Conservation (phyloP, 2,329 filamentous ascomycete species). For the Xylariaceae sp. region DNA sequence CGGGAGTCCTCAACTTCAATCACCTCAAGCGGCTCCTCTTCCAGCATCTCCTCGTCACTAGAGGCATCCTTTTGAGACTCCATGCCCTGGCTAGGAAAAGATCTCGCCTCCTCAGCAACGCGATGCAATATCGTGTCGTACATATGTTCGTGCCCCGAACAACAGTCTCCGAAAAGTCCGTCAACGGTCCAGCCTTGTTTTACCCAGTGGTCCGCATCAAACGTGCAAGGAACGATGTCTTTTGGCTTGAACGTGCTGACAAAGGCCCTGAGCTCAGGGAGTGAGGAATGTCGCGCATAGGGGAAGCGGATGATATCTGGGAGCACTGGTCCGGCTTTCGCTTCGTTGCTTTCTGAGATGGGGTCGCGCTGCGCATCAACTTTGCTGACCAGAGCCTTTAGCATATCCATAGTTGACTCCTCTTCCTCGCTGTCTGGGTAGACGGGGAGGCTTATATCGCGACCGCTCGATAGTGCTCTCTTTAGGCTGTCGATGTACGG, state of each 20-base stretch:
- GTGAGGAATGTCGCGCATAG: constrained; percentile 86
- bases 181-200: constrained; percentile 56
- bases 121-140: constrained; percentile 59
- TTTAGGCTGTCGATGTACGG: constrained; percentile 17
- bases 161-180: constrained; percentile 66
- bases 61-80: too few species aligned
- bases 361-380: constrained; percentile 14
- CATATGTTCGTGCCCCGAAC: constrained; percentile 54
- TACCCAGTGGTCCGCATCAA: constrained; percentile 58
- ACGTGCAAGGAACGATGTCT: constrained; percentile 80
- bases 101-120: constrained; percentile 3
- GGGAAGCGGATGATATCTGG: constrained; percentile 58
- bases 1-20: not conserved
- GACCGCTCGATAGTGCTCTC: constrained; percentile 27
- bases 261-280: constrained; percentile 68
- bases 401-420: constrained; percentile 13
- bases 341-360: constrained; percentile 11
- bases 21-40: not conserved
- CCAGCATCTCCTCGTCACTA: too few species aligned
- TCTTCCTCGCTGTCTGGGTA: constrained; percentile 28
- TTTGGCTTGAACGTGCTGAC: constrained; percentile 62
- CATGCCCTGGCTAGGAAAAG: not conserved
- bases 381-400: constrained; percentile 19
- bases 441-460: constrained; percentile 34
- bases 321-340: constrained; percentile 21